These are phyloP conservation scores for Hirsutella minnesotensis DNA, from an alignment of 2,329 filamentous ascomycete species.

Conservation along the genomic window DNA sequence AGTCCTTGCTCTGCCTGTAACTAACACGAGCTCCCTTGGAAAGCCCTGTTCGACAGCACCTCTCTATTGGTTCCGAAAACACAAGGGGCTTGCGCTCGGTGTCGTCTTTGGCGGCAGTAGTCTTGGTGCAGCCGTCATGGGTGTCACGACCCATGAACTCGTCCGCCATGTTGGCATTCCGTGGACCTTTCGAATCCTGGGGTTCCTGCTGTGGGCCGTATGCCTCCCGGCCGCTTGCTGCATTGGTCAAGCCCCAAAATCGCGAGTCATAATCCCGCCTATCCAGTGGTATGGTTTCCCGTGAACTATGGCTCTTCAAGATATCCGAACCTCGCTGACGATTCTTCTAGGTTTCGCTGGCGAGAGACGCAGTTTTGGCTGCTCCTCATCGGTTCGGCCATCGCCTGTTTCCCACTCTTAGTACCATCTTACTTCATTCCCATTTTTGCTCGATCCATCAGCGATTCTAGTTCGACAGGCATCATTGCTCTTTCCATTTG, in stretches of 20 bases:
- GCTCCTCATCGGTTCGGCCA: constrained; percentile 10
- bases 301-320: background rate
- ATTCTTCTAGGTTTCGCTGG: constrained; percentile 11
- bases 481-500: constrained; percentile 13
- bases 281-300: constrained; percentile 12
- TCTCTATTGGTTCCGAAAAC: constrained; percentile 13
- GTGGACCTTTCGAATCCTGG: constrained; percentile 16
- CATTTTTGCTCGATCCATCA: constrained; percentile 13
- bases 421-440: constrained; percentile 17
- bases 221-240: constrained; percentile 15
- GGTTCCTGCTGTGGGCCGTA: constrained; percentile 14
- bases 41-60: constrained; percentile 15
- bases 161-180: constrained; percentile 11
- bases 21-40: background rate
- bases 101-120: constrained; percentile 16
- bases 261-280: constrained; percentile 5
- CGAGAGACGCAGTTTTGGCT: constrained; percentile 12
- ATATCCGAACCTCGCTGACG: background rate
- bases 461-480: constrained; percentile 8
- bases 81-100: constrained; percentile 14
- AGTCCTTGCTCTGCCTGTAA: background rate
- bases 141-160: constrained; percentile 11
- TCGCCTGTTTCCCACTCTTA: constrained; percentile 15
- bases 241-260: constrained; percentile 7
- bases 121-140: constrained; percentile 15